Evolutionary conservation across 2,329 filamentous ascomycete genomes (phyloP).

Genomic region (Hypoxylon sp.): DNA sequence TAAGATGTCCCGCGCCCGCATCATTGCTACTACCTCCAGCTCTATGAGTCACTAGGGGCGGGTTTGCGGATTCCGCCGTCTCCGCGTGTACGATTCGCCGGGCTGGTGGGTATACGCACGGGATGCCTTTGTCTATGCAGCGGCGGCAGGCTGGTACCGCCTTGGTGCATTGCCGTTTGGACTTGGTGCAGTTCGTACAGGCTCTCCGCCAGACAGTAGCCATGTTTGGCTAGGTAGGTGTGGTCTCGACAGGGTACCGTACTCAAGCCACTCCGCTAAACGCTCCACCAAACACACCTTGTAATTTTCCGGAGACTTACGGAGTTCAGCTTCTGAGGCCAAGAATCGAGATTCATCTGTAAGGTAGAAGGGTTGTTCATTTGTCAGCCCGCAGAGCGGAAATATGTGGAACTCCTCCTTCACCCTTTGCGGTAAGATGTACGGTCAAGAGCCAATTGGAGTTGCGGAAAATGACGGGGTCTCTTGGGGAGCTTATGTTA

Average conservation of each 20-base stretch:
- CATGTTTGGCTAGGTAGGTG: slow-evolving; percentile 17
- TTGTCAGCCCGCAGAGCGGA: slow-evolving; percentile 41
- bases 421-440: slow-evolving; percentile 11
- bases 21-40: neutral
- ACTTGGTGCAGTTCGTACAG: slow-evolving; percentile 55
- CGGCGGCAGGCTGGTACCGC: slow-evolving; percentile 54
- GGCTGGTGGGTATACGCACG: slow-evolving; percentile 46
- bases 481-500: neutral
- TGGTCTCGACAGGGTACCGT: slow-evolving; percentile 1
- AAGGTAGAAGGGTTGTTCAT: slow-evolving; percentile 4
- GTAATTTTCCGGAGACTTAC: neutral
- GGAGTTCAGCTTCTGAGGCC: slow-evolving; percentile 6
- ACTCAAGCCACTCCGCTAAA: neutral
- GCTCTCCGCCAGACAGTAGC: slow-evolving; percentile 51
- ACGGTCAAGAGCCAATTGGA: slow-evolving; percentile 27
- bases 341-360: neutral
- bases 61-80: slow-evolving; percentile 15
- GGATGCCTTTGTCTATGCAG: slow-evolving; percentile 48
- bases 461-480: slow-evolving; percentile 33
- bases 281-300: slow-evolving; percentile 1
- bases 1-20: slow-evolving; percentile 5
- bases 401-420: slow-evolving; percentile 37
- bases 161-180: slow-evolving; percentile 59
- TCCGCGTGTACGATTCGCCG: slow-evolving; percentile 31
- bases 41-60: slow-evolving; percentile 5